These are phyloP conservation scores for Rhizophagus clarus DNA, from an alignment of 192 early-diverging fungal species.

Conservation along the genomic window DNA sequence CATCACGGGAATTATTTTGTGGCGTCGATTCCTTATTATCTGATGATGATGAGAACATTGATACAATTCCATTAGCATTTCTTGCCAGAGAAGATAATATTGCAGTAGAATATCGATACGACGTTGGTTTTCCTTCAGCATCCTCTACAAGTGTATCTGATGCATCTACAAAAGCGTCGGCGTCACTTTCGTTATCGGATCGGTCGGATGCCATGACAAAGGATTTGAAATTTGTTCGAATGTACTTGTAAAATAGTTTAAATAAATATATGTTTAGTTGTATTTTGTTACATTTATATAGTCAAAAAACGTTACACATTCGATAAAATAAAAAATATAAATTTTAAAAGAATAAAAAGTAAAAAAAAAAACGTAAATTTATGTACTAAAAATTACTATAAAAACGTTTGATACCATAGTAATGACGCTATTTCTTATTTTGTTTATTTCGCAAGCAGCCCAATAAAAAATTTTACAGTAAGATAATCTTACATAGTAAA, in stretches of 20 bases:
- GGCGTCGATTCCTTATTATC: neutral
- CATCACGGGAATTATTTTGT: neutral
- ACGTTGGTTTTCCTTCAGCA: neutral
- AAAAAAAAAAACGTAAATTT: too few species aligned
- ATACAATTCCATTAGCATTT: neutral
- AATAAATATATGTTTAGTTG: too few species aligned
- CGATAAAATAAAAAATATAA: too few species aligned
- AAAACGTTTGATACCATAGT: too few species aligned
- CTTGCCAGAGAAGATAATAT: slow-evolving; percentile 3
- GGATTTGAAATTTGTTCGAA: neutral
- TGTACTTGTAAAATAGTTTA: neutral
- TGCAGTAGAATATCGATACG: slow-evolving; percentile 7
- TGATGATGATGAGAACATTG: neutral
- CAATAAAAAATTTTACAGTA: too few species aligned
- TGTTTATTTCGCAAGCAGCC: too few species aligned
- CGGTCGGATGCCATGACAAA: neutral
- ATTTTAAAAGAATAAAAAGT: too few species aligned
- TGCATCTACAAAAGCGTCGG: neutral
- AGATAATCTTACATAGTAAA: too few species aligned
- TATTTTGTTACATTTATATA: too few species aligned
- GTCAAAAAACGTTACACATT: too few species aligned
- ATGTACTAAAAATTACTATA: too few species aligned
- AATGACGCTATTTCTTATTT: too few species aligned
- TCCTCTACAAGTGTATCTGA: neutral
- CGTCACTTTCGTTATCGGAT: neutral